phyloP scores from a whole-genome alignment of 2,329 filamentous ascomycete genomes.

The Verticillium isaacii region DNA sequence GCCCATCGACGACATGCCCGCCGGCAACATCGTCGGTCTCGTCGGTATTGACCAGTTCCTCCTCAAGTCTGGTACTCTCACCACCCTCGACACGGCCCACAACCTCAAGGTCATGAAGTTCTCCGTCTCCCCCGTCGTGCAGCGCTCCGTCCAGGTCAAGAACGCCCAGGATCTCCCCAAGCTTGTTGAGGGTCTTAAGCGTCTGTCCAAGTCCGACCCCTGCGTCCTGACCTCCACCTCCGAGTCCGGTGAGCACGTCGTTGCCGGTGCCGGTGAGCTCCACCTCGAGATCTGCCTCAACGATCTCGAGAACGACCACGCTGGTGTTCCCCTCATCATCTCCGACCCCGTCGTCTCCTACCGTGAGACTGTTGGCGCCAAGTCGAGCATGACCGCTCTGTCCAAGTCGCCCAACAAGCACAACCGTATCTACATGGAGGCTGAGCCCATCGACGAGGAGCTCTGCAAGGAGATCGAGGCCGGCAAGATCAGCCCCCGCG shows the following conservation, averaged over 20 bases:
- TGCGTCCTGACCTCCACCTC: slow-evolving; percentile 89
- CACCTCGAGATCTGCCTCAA: slow-evolving; percentile 99
- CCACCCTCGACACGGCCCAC: slow-evolving; percentile 94
- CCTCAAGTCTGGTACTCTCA: slow-evolving; percentile 99
- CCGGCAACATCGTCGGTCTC: slow-evolving; percentile 99
- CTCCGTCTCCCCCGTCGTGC: slow-evolving; percentile 98
- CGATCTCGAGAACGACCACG: slow-evolving; percentile 99
- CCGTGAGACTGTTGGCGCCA: slow-evolving; percentile 86
- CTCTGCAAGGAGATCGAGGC: slow-evolving; percentile 83
- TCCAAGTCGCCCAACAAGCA: slow-evolving; percentile 99
- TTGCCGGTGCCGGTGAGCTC: slow-evolving; percentile 98
- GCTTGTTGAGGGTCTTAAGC: slow-evolving; percentile 99
- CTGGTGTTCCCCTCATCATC: slow-evolving; percentile 94
- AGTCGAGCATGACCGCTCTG: slow-evolving; percentile 91
- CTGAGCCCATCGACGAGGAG: slow-evolving; percentile 87
- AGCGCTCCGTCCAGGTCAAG: slow-evolving; percentile 98
- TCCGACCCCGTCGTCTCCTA: slow-evolving; percentile 98
- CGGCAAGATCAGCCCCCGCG: slow-evolving; percentile 89
- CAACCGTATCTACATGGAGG: slow-evolving; percentile 98
- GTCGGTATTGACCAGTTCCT: slow-evolving; percentile 99
- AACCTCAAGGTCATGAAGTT: slow-evolving; percentile 99
- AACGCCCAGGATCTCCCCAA: slow-evolving; percentile 99
- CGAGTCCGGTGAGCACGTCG: slow-evolving; percentile 96
- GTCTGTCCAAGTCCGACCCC: slow-evolving; percentile 99
- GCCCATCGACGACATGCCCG: slow-evolving; percentile 97